Evolutionary conservation across 192 early-diverging fungal genomes (phyloP).

Genomic region (Jimgerdemannia flammicorona): DNA sequence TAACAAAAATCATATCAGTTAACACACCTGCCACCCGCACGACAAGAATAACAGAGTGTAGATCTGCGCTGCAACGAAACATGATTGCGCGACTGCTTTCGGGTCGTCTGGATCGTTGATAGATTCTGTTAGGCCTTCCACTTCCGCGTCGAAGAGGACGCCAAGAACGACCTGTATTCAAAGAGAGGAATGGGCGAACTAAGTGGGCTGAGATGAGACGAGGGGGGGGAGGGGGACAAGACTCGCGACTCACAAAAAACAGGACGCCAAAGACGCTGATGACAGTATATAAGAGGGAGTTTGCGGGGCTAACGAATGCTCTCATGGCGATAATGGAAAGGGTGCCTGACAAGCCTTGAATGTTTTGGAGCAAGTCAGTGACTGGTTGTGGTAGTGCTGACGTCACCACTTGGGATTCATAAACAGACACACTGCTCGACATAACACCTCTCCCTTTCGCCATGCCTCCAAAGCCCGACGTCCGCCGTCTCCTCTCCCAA

Average conservation of each 20-base stretch:
- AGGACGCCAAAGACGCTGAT: not conserved
- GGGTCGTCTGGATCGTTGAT: constrained; percentile 41
- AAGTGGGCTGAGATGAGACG: not conserved
- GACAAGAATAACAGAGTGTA: constrained; percentile 49
- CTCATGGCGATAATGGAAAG: not conserved
- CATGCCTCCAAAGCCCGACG: constrained; percentile 11
- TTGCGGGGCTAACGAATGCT: not conserved
- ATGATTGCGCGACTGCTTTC: constrained; percentile 40
- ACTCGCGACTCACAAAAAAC: not conserved
- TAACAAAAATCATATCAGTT: not conserved
- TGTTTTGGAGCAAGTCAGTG: too few relatives aligned
- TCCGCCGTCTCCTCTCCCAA: constrained; percentile 27
- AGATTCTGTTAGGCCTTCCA: constrained; percentile 44
- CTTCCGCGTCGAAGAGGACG: constrained; percentile 39
- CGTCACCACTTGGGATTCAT: not conserved
- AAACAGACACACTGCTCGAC: not conserved
- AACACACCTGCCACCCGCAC: constrained; percentile 46
- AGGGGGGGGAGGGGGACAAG: not conserved
- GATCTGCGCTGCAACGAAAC: constrained; percentile 42
- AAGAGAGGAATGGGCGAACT: not conserved
- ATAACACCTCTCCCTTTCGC: not conserved
- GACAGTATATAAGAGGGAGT: not conserved
- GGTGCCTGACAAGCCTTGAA: too few relatives aligned
- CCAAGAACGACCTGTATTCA: constrained; percentile 24
- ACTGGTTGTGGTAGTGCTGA: not conserved